Base-by-base conservation (phyloP, 768 basidiomycete genomes). In the Hysterangium stoloniferum region DNA sequence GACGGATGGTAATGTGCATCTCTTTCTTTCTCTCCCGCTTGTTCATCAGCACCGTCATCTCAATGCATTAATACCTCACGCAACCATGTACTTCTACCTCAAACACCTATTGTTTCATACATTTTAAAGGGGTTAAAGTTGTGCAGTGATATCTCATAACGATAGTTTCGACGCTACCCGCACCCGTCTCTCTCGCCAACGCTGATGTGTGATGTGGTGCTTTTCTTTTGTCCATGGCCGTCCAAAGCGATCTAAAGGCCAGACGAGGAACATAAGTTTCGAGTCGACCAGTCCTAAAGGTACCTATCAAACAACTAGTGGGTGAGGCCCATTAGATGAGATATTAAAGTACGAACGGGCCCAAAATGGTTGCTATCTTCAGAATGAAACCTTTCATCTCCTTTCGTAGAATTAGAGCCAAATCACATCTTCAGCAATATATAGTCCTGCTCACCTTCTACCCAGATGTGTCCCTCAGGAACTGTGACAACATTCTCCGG, bases 331-430 rank as follows among this genome's bases (percentile, higher is more conserved):
- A 22, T 22, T 11, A 47, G 27, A 1, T 45, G 17, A 32, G 20
- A 28, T 50, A 17, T 0, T 52, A 6, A 45, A 12, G 38, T 48
- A 64, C 73, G 53, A 60, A 85, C 84, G 7, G 85, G 80, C 6
- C 86, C 85, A 62, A 83, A 84, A 1, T 68, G 62, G 61, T 86
- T 86, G 66, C 84, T 86, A 58, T 86, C 86, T 47, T 80, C 71
- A 7, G 78, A 83, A 50, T 77, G 71, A 57, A 80, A 82, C 4
- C 74, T 70, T 59, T 84, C 80, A 53, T 86, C 83, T 6, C 83
- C 83, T 84, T 45, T 17, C 22, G 33, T 12, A 24, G 29, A 33
- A 37, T 17, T 20, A 7, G 24, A 28, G 6, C 44, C 46, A 48
- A 41, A 42, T 27, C 33, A 34, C 43, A 47, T 20, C 8, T 15